These are phyloP conservation scores for Penicillium psychrofluorescens DNA, from an alignment of 495 filamentous ascomycete genomes.

Conservation along the genomic window DNA sequence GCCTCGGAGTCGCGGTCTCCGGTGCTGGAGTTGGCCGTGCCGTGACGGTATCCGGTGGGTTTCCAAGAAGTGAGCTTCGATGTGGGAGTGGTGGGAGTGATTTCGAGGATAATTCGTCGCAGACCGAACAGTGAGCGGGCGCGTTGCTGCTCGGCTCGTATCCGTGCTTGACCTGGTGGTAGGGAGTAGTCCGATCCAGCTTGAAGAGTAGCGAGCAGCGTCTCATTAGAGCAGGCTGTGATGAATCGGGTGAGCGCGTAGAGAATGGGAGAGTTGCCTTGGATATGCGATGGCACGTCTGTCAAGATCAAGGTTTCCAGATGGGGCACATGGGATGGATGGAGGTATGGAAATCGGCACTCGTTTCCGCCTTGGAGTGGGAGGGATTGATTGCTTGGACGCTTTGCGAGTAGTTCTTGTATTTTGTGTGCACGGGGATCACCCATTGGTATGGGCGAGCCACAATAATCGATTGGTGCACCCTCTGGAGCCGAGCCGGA, in stretches of 20 bases:
- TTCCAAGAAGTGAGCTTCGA: slow-evolving; percentile 26
- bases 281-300: slow-evolving; percentile 49
- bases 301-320: slow-evolving; percentile 51
- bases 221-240: slow-evolving; percentile 52
- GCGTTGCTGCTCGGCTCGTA: slow-evolving; percentile 34
- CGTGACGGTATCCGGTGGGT: slow-evolving; percentile 27
- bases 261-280: slow-evolving; percentile 33
- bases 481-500: too few species aligned
- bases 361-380: slow-evolving; percentile 20
- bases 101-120: slow-evolving; percentile 50
- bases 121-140: slow-evolving; percentile 46
- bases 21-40: slow-evolving; percentile 46
- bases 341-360: slow-evolving; percentile 37
- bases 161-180: slow-evolving; percentile 38
- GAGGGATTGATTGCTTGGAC: slow-evolving; percentile 24
- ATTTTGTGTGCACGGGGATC: slow-evolving; percentile 21
- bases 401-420: slow-evolving; percentile 27
- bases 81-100: slow-evolving; percentile 30
- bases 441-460: slow-evolving; percentile 17
- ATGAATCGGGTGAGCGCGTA: slow-evolving; percentile 49
- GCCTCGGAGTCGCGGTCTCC: slow-evolving; percentile 55
- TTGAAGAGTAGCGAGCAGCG: slow-evolving; percentile 46
- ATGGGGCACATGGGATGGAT: slow-evolving; percentile 50
- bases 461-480: slow-evolving; percentile 9
- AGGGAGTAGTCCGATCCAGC: slow-evolving; percentile 43